phyloP scores from a whole-genome alignment of 192 early-diverging fungal genomes.

The Nowakowskiella sp. region DNA sequence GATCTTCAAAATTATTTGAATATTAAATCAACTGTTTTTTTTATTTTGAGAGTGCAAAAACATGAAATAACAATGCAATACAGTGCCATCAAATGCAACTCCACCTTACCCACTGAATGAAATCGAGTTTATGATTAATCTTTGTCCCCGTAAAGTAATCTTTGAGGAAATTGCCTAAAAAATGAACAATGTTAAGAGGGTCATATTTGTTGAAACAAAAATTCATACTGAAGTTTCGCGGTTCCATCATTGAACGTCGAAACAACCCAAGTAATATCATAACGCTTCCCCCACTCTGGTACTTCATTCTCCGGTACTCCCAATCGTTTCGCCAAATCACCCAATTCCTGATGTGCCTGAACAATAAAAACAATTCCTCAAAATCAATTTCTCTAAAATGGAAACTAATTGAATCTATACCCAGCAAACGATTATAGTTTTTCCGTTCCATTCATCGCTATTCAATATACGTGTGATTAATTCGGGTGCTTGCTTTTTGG shows the following conservation, averaged over 20 bases:
- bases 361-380: not conserved
- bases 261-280: constrained; percentile 44
- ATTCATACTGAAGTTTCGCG: not conserved
- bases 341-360: constrained; percentile 30
- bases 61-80: too few species aligned
- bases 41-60: too few species aligned
- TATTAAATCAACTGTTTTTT: too few species aligned
- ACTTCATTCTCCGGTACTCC: constrained; percentile 22
- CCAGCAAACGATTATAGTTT: constrained; percentile 37
- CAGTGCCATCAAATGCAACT: too few species aligned
- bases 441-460: constrained; percentile 10
- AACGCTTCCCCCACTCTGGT: constrained; percentile 44
- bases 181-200: not conserved
- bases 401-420: not conserved
- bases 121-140: too few species aligned
- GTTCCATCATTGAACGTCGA: not conserved
- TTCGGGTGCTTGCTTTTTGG: constrained; percentile 15
- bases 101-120: too few species aligned
- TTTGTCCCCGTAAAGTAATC: constrained; percentile 32
- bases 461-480: constrained; percentile 9
- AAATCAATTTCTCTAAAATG: not conserved
- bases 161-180: constrained; percentile 25
- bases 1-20: too few species aligned
- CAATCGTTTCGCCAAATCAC: constrained; percentile 21
- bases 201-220: not conserved